Conservation (phyloP, 441 rosid species). For the Corymbia citriodora region DNA sequence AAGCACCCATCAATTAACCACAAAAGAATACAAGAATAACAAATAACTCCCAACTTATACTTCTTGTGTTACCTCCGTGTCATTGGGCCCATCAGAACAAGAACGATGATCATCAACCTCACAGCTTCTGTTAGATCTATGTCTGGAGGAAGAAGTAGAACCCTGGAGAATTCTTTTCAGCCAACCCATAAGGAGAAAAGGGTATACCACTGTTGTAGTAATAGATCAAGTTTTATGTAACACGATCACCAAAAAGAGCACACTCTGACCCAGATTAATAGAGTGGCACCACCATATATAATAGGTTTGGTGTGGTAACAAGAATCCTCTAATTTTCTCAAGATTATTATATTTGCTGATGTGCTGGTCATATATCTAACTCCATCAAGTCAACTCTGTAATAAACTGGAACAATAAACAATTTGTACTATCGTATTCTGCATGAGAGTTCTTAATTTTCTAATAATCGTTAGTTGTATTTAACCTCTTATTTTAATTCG, state of each 20-base stretch:
- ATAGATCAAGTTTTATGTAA: neutral
- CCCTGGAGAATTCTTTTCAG: neutral
- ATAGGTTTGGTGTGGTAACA: neutral
- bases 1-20: neutral
- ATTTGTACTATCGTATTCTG: neutral
- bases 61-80: neutral
- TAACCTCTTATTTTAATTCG: neutral
- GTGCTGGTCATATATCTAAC: neutral
- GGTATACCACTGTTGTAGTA: neutral
- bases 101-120: neutral
- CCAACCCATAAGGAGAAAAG: neutral
- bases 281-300: neutral
- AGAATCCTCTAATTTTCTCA: neutral
- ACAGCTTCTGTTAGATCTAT: neutral
- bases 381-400: neutral
- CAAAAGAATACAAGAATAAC: neutral
- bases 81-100: neutral
- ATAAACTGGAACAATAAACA: neutral
- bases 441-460: neutral
- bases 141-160: neutral
- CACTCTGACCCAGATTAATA: neutral
- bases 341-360: neutral
- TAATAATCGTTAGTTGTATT: neutral
- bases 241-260: neutral
- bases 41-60: neutral